phyloP scores from a whole-genome alignment of 768 basidiomycete genomes.

The Collybia sordida region DNA sequence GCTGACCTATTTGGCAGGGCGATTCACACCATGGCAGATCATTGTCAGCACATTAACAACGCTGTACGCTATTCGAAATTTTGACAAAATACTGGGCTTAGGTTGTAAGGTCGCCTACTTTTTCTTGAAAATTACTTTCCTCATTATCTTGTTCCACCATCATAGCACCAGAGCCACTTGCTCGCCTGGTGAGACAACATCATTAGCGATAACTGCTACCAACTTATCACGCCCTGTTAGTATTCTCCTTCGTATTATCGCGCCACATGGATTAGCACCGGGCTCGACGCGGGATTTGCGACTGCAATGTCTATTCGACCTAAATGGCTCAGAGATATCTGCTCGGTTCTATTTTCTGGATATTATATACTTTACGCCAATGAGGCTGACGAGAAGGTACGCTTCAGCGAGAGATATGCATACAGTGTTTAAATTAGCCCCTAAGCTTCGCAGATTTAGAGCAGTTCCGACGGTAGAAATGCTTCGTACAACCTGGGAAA shows the following conservation, averaged over 20 bases:
- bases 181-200: slow-evolving; percentile 66
- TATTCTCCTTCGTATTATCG: slow-evolving; percentile 94
- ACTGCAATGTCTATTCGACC: slow-evolving; percentile 92
- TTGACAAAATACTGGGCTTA: slow-evolving; percentile 84
- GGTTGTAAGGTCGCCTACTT: slow-evolving; percentile 51
- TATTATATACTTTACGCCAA: slow-evolving; percentile 89
- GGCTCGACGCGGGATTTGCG: slow-evolving; percentile 96
- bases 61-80: slow-evolving; percentile 80
- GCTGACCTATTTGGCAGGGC: slow-evolving; percentile 40
- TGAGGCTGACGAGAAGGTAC: slow-evolving; percentile 94
- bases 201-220: not conserved
- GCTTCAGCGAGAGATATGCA: not conserved
- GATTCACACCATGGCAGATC: slow-evolving; percentile 96
- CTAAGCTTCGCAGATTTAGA: slow-evolving; percentile 84
- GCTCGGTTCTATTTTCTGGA: slow-evolving; percentile 78
- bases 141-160: no score
- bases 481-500: slow-evolving; percentile 96
- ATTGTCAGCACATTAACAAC: slow-evolving; percentile 82
- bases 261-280: slow-evolving; percentile 92
- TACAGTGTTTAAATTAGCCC: slow-evolving; percentile 1
- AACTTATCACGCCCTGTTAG: slow-evolving; percentile 33
- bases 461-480: slow-evolving; percentile 96
- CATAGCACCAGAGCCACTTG: slow-evolving; percentile 89
- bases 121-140: no score
- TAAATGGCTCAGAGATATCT: slow-evolving; percentile 88